A percentile compares a stretch with the other conserved stretches of the same genome.
These are phyloP conservation scores for Neofusicoccum laricinum DNA, from an alignment of 2,329 filamentous ascomycete species.

Conservation along the genomic window DNA sequence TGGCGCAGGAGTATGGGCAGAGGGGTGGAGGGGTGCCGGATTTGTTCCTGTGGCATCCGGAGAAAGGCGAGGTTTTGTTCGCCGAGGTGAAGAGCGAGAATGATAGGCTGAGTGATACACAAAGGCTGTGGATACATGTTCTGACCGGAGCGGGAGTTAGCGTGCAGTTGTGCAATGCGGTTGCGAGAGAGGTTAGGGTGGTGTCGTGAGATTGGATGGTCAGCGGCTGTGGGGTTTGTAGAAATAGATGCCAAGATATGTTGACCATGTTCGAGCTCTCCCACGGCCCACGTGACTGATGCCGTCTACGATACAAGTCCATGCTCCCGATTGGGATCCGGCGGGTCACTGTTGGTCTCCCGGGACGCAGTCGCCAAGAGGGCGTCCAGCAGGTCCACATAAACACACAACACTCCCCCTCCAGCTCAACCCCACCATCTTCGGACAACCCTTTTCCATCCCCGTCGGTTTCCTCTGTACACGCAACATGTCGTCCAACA, in stretches of 20 bases:
- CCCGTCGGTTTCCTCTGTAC: too few relatives aligned
- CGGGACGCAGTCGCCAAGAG: neutral
- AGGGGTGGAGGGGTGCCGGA: conserved; percentile 88
- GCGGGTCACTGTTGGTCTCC: too few relatives aligned
- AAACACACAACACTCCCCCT: neutral
- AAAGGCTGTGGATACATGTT: conserved; percentile 95
- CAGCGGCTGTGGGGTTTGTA: too few relatives aligned
- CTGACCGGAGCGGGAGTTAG: conserved; percentile 78
- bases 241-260: too few relatives aligned
- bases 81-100: conserved; percentile 62
- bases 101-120: conserved; percentile 91
- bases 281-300: too few relatives aligned
- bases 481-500: neutral
- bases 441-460: too few relatives aligned
- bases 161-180: conserved; percentile 75
- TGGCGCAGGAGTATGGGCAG: conserved; percentile 91
- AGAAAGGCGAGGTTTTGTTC: conserved; percentile 61
- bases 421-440: neutral
- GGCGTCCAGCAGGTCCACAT: neutral
- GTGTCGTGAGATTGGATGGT: neutral
- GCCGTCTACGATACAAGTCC: too few relatives aligned
- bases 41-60: conserved; percentile 77
- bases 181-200: conserved; percentile 53
- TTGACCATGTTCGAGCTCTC: too few relatives aligned
- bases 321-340: too few relatives aligned